These are phyloP conservation scores for Kodamaea sagamina DNA, from an alignment of 805 yeast genomes.

Conservation along the genomic window DNA sequence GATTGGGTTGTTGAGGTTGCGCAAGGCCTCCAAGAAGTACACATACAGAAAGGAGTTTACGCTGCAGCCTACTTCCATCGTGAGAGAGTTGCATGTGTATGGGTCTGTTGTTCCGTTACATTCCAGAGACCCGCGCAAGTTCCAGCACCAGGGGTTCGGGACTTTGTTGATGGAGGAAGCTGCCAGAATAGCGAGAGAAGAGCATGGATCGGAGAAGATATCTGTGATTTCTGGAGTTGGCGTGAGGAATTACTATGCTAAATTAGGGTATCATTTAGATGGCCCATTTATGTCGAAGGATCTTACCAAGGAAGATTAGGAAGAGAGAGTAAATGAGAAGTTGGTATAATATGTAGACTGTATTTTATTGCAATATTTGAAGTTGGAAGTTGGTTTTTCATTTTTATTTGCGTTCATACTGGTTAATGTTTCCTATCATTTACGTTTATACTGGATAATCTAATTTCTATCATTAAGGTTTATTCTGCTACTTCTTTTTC, in stretches of 20 bases:
- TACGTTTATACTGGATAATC: no score
- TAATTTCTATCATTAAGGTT: no score
- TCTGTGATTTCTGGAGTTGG: conserved; percentile 98
- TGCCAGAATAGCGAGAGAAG: conserved; percentile 90
- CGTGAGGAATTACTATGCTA: conserved; percentile 92
- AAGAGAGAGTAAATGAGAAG: not conserved
- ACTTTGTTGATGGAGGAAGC: conserved; percentile 98
- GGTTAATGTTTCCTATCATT: no score
- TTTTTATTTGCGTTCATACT: no score
- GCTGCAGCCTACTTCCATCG: conserved; percentile 83
- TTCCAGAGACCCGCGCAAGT: conserved; percentile 94
- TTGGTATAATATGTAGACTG: no score
- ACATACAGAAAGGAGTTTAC: conserved; percentile 90
- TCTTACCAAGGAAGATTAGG: conserved; percentile 6
- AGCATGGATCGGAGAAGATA: conserved; percentile 88
- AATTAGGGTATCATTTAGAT: conserved; percentile 86
- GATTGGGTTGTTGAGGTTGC: conserved; percentile 83
- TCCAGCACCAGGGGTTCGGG: conserved; percentile 99
- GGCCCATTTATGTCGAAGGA: conserved; percentile 95
- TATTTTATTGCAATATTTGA: no score
- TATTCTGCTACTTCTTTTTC: no score
- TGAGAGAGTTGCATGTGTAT: conserved; percentile 95
- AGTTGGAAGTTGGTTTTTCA: no score
- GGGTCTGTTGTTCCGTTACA: conserved; percentile 97
- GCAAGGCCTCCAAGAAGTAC: conserved; percentile 85